A percentile compares a stretch with the other conserved stretches of the same genome.
Evolutionary conservation across 805 yeast species (phyloP).

Genomic region (Kuraishia piskuri): DNA sequence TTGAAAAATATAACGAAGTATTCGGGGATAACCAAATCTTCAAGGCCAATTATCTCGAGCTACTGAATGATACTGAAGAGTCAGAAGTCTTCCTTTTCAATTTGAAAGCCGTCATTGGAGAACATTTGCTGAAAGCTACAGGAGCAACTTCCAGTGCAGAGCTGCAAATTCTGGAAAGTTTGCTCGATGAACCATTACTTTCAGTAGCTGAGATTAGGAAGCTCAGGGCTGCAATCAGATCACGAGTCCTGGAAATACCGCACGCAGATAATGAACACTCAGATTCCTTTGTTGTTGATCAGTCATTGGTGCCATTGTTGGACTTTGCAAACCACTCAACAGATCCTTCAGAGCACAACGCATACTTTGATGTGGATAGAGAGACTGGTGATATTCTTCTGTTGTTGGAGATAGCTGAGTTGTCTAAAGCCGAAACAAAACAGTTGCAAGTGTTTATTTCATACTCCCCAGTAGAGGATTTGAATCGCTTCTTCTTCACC

Average conservation of each 20-base stretch:
- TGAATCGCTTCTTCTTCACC: slow-evolving; percentile 26
- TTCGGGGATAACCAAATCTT: slow-evolving; percentile 12
- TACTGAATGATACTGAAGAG: slow-evolving; percentile 7
- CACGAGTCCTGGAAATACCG: slow-evolving; percentile 64
- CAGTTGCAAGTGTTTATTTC: slow-evolving; percentile 33
- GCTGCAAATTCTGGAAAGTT: background rate
- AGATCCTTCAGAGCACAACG: slow-evolving; percentile 26
- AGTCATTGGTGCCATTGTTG: slow-evolving; percentile 55
- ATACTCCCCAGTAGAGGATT: slow-evolving; percentile 35
- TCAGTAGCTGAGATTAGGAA: slow-evolving; percentile 10
- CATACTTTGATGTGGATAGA: slow-evolving; percentile 54
- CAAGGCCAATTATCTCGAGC: slow-evolving; percentile 4
- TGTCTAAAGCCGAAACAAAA: background rate
- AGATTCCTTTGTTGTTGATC: slow-evolving; percentile 36
- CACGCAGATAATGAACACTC: slow-evolving; percentile 15
- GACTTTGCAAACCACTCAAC: slow-evolving; percentile 62
- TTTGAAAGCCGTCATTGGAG: background rate
- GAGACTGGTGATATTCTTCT: slow-evolving; percentile 33
- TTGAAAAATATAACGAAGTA: slow-evolving; percentile 11
- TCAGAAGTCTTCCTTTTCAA: slow-evolving; percentile 4
- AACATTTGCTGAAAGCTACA: background rate
- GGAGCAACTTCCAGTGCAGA: background rate
- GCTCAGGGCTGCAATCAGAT: slow-evolving; percentile 35
- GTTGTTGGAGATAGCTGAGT: slow-evolving; percentile 13
- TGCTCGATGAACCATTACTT: slow-evolving; percentile 2